These are phyloP conservation scores for Trametes punicea DNA, from an alignment of 768 basidiomycete species.

Conservation along the genomic window DNA sequence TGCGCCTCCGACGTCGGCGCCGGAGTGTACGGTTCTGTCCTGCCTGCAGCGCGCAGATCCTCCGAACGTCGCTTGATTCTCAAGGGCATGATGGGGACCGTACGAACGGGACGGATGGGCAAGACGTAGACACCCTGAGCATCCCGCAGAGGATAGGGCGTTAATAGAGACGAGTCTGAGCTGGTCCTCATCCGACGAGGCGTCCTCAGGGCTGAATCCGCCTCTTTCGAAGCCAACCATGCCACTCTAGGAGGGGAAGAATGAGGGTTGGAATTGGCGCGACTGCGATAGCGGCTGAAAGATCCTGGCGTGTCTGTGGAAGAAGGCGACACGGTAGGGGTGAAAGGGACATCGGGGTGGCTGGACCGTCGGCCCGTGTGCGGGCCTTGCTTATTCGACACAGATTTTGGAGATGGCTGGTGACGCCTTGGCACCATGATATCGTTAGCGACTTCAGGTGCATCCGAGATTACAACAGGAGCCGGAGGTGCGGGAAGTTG, in stretches of 20 bases:
- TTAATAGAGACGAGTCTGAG: constrained; percentile 7
- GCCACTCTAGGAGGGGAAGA: constrained; percentile 5
- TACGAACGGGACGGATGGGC: not conserved
- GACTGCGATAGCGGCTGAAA: not conserved
- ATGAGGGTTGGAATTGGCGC: constrained; percentile 1
- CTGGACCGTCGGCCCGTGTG: not conserved
- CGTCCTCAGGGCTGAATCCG: not conserved
- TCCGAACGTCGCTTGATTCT: not conserved
- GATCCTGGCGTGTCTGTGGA: not conserved
- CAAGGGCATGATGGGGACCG: constrained; percentile 1
- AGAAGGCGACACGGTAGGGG: not conserved
- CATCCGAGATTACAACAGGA: not conserved
- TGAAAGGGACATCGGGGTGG: constrained; percentile 1
- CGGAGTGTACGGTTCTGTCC: not conserved
- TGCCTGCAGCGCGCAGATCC: not conserved
- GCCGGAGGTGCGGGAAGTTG: constrained; percentile 3
- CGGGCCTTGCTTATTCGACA: not conserved
- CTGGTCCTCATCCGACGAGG: not conserved
- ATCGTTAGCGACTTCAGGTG: not conserved
- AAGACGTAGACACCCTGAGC: not conserved
- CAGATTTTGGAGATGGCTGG: not conserved
- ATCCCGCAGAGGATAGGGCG: not conserved
- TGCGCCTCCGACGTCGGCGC: not conserved
- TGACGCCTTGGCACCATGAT: not conserved
- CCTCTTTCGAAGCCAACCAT: constrained; percentile 4